Base-by-base conservation (phyloP, 2,329 filamentous ascomycete genomes). In the Pyricularia sp. region DNA sequence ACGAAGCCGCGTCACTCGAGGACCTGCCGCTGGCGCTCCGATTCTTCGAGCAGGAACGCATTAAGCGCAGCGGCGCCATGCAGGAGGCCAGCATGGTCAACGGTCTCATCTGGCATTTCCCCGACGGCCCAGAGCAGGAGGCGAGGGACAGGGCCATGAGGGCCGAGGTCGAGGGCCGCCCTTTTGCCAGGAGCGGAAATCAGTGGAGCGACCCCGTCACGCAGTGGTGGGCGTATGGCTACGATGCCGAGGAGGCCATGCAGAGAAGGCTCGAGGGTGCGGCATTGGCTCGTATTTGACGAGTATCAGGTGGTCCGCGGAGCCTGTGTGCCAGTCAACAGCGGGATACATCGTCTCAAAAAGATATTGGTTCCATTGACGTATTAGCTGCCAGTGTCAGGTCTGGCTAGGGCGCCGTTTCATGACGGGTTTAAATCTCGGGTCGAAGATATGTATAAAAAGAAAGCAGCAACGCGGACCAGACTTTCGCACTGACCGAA, bases 121-220 rank as follows among this genome's bases (percentile, higher is more conserved):
- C 76, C 0, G 81, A 83, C 70, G 81, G 81, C 0, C 77, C 79
- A 0, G 70, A 77, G 61, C 81, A 83, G 72, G 65, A 74, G 69
- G 80, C 81, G 0, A 73, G 81, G 30, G 81, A 83, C 70, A 74
- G 69, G 7, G 80, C 77, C 0, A 82, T 82, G 79, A 36, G 69
- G 1, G 73, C 79, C 0, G 81, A 84, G 69, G 78, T 80, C 0
- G 73, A 79, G 17, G 80, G 80, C 0, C 65, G 70, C 14, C 73
- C 72, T 0, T 82, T 81, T 64, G 63, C 71, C 0, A 74, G 76
- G 58, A 84, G 81, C 64, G 74, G 81, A 0, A 84, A 84, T 68
- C 81, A 83, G 73, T 84, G 81, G 81, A 81, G 78, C 66, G 82
- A 84, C 72, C 81, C 80, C 0, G 73, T 78, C 0, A 83, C 81